Evolutionary conservation across 108 stramenopile species (phyloP).

Genomic region (Nitzschia sp.): DNA sequence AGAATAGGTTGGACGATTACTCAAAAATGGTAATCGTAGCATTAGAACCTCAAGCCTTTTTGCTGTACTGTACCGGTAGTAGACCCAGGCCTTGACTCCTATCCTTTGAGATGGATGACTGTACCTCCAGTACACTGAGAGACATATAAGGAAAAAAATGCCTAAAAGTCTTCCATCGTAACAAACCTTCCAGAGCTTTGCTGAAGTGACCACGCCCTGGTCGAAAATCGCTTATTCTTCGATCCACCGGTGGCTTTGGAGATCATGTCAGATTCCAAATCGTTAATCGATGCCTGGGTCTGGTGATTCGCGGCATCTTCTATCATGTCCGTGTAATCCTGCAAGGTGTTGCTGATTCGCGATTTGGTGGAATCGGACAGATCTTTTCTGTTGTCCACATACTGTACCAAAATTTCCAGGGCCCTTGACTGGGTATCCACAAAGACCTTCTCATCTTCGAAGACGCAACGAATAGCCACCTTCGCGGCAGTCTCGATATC

Average conservation of each 20-base stretch:
- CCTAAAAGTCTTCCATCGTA: constrained; percentile 32
- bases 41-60: too few species aligned
- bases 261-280: constrained; percentile 1
- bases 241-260: neutral
- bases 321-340: constrained; percentile 4
- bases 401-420: constrained; percentile 14
- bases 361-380: neutral
- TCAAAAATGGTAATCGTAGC: too few species aligned
- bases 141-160: neutral
- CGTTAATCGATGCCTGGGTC: neutral
- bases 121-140: neutral
- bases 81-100: neutral
- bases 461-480: constrained; percentile 35
- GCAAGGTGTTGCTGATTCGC: neutral
- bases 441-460: constrained; percentile 38
- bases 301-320: neutral
- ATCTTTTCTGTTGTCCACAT: constrained; percentile 10
- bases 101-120: neutral
- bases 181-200: constrained; percentile 26
- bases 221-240: neutral
- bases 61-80: too few species aligned
- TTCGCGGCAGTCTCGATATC: constrained; percentile 28
- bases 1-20: too few species aligned
- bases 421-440: constrained; percentile 17
- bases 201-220: neutral